These are phyloP conservation scores for Metschnikowia corniflorae DNA, from an alignment of 805 yeast species.

Conservation along the genomic window DNA sequence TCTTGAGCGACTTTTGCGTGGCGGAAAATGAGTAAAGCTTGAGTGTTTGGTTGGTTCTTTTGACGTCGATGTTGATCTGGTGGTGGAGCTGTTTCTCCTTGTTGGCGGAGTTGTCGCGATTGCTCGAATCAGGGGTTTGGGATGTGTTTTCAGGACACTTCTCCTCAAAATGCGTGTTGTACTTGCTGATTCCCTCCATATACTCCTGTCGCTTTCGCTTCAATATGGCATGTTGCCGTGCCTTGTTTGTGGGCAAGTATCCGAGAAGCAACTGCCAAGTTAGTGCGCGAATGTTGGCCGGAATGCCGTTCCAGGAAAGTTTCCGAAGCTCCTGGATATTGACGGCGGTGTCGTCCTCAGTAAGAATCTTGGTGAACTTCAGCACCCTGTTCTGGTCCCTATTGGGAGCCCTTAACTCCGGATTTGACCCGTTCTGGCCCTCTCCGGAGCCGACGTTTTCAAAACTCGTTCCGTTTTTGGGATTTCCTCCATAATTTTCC, in stretches of 20 bases:
- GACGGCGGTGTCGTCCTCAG: conserved; percentile 43
- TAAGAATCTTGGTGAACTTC: conserved; percentile 62
- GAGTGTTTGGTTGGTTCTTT: conserved; percentile 86
- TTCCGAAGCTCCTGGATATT: conserved; percentile 69
- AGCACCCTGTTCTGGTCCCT: conserved; percentile 56
- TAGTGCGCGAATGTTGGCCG: conserved; percentile 70
- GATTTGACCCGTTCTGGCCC: conserved; percentile 8
- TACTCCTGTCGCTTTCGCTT: conserved; percentile 84
- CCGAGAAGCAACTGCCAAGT: conserved; percentile 91
- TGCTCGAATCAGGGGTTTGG: conserved; percentile 13
- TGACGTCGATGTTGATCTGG: conserved; percentile 92
- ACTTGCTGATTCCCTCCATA: conserved; percentile 65
- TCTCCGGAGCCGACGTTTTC: neutral
- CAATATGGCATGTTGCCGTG: conserved; percentile 66
- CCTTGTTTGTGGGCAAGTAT: conserved; percentile 80
- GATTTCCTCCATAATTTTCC: neutral
- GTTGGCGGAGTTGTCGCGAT: conserved; percentile 35
- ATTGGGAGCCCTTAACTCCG: conserved; percentile 32
- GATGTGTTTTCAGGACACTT: neutral
- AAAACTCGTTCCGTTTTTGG: neutral
- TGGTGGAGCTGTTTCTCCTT: conserved; percentile 82
- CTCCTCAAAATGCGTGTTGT: conserved; percentile 35
- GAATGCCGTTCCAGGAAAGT: conserved; percentile 93
- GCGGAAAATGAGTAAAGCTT: conserved; percentile 63
- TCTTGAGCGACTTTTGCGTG: conserved; percentile 77